Base-by-base conservation (phyloP, 352 stramenopile genomes). In the Globisporangium heterothallicum region DNA sequence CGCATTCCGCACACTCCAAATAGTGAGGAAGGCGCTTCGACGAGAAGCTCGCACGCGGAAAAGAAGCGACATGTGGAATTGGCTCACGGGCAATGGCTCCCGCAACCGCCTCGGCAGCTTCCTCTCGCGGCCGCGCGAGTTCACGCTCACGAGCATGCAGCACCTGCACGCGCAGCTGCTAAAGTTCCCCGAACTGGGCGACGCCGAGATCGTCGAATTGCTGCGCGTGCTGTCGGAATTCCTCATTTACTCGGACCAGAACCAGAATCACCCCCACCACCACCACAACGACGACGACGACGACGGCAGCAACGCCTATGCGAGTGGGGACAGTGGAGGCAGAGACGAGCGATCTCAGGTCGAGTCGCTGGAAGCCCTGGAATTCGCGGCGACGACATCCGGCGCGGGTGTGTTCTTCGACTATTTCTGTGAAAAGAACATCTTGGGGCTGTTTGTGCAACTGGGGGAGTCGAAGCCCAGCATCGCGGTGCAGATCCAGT, bases 361-460 rank as follows among this genome's bases (percentile, higher is more conserved):
- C 12, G 30, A 42, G 41, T 56, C 54, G 41, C 57, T 61, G 0
- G 51, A 51, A 35, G 27, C 58, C n/a, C 49, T 71, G 21, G 56
- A 59, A 5, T 64, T 68, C 40, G 49, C 42, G 22, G 47, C 48
- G 8, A 56, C 59, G 3, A 58, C 66, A 14, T 41, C 55, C 14
- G 53, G 65, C 47, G 68, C 74, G 1, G 81, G 73, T 41, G 65
- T 75, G 49, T 92, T 97, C 50, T 98, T 98, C 66, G 90, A 97
- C 59, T 98, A 98, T 71, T 98, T 98, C 69, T 97, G 91, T 57
- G 93, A 98, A 68, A 98, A 97, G 56, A 97, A 97, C 62, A 96
- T 98, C 41, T 64, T 98, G 3, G 77, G 77, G 13, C 70, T 98
- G 47, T 74, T 98, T 10, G 74, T 98, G 8, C 76, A 96, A 40